Evolutionary conservation across 2,329 filamentous ascomycete genomes (phyloP).

Genomic region (Cordyceps farinosa): DNA sequence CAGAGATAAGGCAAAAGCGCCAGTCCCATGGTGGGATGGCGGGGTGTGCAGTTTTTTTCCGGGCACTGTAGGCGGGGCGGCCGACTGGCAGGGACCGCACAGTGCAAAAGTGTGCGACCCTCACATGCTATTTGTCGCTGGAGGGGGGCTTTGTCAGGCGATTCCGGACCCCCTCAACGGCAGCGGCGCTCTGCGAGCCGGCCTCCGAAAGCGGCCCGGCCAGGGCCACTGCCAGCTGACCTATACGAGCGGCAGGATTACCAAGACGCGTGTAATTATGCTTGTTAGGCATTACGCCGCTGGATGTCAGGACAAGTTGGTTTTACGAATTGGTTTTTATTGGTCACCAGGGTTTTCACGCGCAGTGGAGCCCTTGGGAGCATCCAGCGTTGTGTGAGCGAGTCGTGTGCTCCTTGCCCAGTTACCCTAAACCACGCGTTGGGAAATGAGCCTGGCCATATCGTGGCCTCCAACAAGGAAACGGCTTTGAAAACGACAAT

Average conservation of each 20-base stretch:
- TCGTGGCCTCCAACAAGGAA: too few species aligned
- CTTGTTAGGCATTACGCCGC: background rate
- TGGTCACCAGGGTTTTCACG: background rate
- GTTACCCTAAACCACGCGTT: background rate
- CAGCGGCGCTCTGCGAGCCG: constrained; percentile 7
- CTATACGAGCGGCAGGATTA: constrained; percentile 18
- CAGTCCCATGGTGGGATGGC: constrained; percentile 12
- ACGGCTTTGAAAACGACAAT: background rate
- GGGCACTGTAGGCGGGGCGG: constrained; percentile 13
- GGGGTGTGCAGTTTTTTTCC: constrained; percentile 13
- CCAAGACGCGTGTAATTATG: background rate
- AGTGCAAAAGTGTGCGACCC: constrained; percentile 12
- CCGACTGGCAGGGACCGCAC: background rate
- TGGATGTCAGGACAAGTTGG: background rate
- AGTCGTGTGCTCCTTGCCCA: background rate
- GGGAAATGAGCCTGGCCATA: background rate
- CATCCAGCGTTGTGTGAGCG: background rate
- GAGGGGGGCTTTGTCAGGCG: background rate
- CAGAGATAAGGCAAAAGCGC: constrained; percentile 2
- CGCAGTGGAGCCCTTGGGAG: background rate
- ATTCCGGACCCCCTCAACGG: constrained; percentile 13
- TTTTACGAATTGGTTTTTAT: background rate
- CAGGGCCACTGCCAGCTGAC: constrained; percentile 4
- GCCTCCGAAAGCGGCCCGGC: constrained; percentile 18
- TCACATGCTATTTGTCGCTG: constrained; percentile 6